phyloP scores from a whole-genome alignment of 208 protist genomes.

The Balamuthia mandrillaris region DNA sequence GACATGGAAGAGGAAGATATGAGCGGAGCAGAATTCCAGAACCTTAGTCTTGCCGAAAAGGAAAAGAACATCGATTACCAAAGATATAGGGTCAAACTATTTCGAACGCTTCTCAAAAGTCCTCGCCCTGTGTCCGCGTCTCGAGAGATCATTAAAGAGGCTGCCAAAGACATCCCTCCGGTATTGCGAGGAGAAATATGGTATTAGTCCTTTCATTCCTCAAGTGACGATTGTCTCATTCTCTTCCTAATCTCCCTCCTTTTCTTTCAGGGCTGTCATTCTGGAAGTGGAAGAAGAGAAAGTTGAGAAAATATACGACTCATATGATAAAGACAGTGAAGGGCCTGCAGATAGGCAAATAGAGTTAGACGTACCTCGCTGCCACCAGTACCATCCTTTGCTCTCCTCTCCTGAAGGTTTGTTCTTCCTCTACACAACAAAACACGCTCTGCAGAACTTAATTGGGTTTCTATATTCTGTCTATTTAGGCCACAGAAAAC shows the following conservation, averaged over 20 bases:
- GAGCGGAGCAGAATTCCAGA: too few relatives aligned
- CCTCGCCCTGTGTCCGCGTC: background rate
- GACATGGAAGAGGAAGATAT: too few relatives aligned
- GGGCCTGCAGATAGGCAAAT: constrained; percentile 80
- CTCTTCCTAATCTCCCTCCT: too few relatives aligned
- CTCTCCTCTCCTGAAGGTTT: constrained; percentile 74
- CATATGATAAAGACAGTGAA: background rate
- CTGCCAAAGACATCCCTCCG: constrained; percentile 71
- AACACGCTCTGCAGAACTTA: too few relatives aligned
- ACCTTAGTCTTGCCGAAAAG: background rate
- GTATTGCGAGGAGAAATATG: constrained; percentile 82
- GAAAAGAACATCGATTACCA: constrained; percentile 48
- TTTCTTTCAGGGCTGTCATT: too few relatives aligned
- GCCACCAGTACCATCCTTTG: constrained; percentile 87
- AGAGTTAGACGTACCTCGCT: constrained; percentile 87
- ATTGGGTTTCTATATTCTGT: too few relatives aligned
- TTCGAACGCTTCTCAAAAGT: constrained; percentile 30
- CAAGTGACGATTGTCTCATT: too few relatives aligned
- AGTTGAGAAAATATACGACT: constrained; percentile 36
- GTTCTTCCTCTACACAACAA: too few relatives aligned
- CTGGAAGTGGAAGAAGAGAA: constrained; percentile 69
- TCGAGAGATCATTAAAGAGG: constrained; percentile 47
- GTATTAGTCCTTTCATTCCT: too few relatives aligned
- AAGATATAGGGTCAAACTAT: constrained; percentile 32
- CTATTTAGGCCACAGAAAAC: constrained; percentile 73